Evolutionary conservation across 768 basidiomycete species (phyloP), one percentile per base, ranked within the genome.

Genomic region (Rhodosporidiobolus odoratus): DNA sequence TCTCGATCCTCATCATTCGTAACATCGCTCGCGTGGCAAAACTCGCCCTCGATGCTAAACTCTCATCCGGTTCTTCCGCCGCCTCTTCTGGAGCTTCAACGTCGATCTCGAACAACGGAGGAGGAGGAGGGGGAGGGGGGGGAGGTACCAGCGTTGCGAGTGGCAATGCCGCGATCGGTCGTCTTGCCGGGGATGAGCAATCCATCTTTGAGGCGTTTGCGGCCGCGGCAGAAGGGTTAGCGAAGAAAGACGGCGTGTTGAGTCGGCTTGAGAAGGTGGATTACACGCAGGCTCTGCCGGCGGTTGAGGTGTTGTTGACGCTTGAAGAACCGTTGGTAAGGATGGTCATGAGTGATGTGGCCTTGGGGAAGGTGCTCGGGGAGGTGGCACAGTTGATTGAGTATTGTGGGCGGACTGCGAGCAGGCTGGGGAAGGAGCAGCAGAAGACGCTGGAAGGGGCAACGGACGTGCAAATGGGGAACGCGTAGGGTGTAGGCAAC

Each of bases 161-260:
- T 13, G 65, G 64, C 25, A 58, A 50, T n/a, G 40, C 60, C 6
- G 67, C 64, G 61, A 66, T 73, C 40, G 58, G 62, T 41, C 58
- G 57, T 23, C 56, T 68, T 19, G 58, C 66, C 15, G 66, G 61
- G 19, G 75, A 66, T 10, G 64, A 73, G 57, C 59, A 63, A 57
- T 56, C 43, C 25, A 73, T 73, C 37, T 75, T 71, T 25, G 72
- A 73, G 58, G 69, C 69, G 35, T 66, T 75, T 25, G 61, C 60
- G 4, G 35, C 56, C 12, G 75, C 75, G 10, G 66, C 57, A 21
- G 75, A 70, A 34, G 68, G 62, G 17, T 9, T 32, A 15, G 48
- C n/a, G 48, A 58, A 54, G 43, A 27, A 53, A 30, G 67, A 63
- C n/a, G 47, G 41, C 32, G 69, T 71, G 0, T 27, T 62, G 21